These are phyloP conservation scores for Colletotrichum somersetense DNA, from an alignment of 2,329 filamentous ascomycete genomes.

Conservation along the genomic window DNA sequence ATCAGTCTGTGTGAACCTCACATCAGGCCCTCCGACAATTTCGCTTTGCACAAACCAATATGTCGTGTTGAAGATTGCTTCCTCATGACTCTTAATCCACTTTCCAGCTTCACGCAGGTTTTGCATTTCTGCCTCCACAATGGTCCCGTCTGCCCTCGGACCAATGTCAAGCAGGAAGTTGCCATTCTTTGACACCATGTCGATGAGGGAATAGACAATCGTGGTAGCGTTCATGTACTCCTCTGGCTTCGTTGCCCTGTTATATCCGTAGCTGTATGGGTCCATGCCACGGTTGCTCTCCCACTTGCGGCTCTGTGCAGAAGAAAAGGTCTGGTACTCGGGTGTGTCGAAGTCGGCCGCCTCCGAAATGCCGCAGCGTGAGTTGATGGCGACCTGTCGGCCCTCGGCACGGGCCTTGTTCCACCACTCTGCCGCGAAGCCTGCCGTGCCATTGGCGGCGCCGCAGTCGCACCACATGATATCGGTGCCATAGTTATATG, in stretches of 20 bases:
- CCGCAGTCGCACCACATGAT: conserved; percentile 65
- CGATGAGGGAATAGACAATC: conserved; percentile 62
- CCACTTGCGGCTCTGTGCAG: conserved; percentile 63
- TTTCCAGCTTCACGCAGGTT: conserved; percentile 63
- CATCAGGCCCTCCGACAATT: conserved; percentile 48
- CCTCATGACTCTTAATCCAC: conserved; percentile 66
- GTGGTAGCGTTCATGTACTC: conserved; percentile 65
- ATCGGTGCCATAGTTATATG: conserved; percentile 57
- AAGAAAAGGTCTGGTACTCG: conserved; percentile 63
- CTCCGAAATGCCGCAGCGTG: conserved; percentile 63
- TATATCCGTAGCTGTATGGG: conserved; percentile 70
- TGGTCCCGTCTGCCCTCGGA: conserved; percentile 66
- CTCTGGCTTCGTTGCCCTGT: conserved; percentile 62
- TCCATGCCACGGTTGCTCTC: conserved; percentile 72
- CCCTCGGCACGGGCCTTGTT: conserved; percentile 53
- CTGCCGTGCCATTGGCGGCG: conserved; percentile 56
- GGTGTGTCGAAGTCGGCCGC: conserved; percentile 70
- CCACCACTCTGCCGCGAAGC: conserved; percentile 58
- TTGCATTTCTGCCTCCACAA: conserved; percentile 61
- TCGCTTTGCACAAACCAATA: conserved; percentile 65
- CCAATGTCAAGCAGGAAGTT: conserved; percentile 70
- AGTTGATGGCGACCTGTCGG: conserved; percentile 67
- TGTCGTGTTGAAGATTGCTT: conserved; percentile 69
- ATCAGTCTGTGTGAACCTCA: conserved; percentile 65
- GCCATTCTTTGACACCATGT: conserved; percentile 67